Conservation (phyloP, 2,329 filamentous ascomycete species). For the Aureobasidium uvarum region DNA sequence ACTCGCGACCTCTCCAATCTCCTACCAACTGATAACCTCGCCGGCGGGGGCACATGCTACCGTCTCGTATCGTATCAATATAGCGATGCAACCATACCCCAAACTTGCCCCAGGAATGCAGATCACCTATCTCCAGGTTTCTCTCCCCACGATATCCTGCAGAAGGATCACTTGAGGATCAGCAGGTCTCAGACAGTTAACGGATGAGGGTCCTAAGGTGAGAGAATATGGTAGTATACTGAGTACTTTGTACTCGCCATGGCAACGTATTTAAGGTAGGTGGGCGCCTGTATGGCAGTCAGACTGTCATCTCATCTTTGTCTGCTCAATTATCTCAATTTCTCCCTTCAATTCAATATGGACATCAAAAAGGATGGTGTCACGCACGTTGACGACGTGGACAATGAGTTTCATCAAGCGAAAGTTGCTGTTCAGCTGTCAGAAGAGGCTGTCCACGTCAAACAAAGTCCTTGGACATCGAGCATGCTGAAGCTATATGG, state of each 20-base stretch:
- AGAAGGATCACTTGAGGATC: constrained; percentile 9
- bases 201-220: constrained; percentile 7
- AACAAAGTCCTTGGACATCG: constrained; percentile 11
- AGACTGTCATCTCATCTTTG: not conserved
- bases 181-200: constrained; percentile 13
- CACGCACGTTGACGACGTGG: constrained; percentile 12
- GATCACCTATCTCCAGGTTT: constrained; percentile 19
- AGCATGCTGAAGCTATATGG: constrained; percentile 16
- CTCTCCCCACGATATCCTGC: constrained; percentile 7
- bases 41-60: constrained; percentile 21
- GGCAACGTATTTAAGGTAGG: constrained; percentile 1
- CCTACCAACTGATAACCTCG: not conserved
- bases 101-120: constrained; percentile 9
- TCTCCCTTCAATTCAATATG: not conserved
- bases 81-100: constrained; percentile 8
- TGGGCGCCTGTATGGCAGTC: not conserved
- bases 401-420: not conserved
- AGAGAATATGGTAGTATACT: not conserved
- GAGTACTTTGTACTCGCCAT: constrained; percentile 15
- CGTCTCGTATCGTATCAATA: constrained; percentile 1
- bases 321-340: not conserved
- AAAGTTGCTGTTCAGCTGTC: constrained; percentile 21
- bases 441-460: constrained; percentile 9
- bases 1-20: constrained; percentile 1
- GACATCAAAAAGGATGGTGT: constrained; percentile 17